Conservation (phyloP, 2,329 filamentous ascomycete species). For the Cladosporium austrohemisphaericum region DNA sequence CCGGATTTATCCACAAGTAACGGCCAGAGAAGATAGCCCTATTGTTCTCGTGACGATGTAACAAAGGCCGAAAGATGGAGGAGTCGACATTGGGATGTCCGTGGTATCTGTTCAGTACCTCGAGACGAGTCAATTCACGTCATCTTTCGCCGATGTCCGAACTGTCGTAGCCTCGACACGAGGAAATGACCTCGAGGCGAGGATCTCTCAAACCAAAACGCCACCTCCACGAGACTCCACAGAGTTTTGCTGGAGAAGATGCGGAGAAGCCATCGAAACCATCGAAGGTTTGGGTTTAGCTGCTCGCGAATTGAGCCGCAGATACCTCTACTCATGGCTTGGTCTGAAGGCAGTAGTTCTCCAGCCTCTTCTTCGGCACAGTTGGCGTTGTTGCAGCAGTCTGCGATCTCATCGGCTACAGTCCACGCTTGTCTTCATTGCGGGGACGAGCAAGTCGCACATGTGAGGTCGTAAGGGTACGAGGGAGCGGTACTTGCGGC, state of each 20-base stretch:
- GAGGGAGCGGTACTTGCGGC: too few species aligned
- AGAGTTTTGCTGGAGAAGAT: slow-evolving; percentile 8
- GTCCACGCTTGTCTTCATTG: too few species aligned
- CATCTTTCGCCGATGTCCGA: neutral
- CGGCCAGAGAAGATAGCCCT: too few species aligned
- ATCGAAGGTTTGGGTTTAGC: neutral
- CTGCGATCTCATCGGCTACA: slow-evolving; percentile 1
- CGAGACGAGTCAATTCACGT: slow-evolving; percentile 1
- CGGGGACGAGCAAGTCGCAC: too few species aligned
- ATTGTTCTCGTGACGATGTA: too few species aligned
- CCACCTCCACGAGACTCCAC: neutral
- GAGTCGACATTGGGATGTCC: neutral
- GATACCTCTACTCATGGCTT: too few species aligned
- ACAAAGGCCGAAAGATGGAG: neutral
- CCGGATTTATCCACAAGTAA: neutral
- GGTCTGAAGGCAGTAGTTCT: too few species aligned
- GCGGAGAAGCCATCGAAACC: slow-evolving; percentile 3
- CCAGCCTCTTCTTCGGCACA: too few species aligned
- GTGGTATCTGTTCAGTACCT: neutral
- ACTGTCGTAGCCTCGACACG: neutral
- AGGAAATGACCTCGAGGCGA: too few species aligned
- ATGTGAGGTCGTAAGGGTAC: too few species aligned
- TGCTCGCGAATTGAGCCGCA: neutral
- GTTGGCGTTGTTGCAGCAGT: too few species aligned
- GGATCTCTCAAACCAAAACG: neutral